These are phyloP conservation scores for Penicillium diatomitis DNA, from an alignment of 495 filamentous ascomycete species.

Conservation along the genomic window DNA sequence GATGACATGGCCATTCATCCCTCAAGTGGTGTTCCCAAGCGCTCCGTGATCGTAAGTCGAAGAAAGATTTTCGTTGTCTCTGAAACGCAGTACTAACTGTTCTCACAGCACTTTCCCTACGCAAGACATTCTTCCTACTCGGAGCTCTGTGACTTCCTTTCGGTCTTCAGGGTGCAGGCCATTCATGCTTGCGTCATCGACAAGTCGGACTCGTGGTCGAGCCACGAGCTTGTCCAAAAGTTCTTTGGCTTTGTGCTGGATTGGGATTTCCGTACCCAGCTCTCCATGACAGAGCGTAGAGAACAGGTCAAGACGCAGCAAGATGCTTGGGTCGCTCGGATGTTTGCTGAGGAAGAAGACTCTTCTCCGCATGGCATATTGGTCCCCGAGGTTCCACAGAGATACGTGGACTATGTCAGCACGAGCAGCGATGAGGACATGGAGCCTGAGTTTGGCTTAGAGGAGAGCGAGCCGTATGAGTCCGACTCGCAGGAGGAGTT, in stretches of 20 bases:
- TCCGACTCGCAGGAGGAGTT: no score
- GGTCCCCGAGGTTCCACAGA: background rate
- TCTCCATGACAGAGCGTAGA: conserved; percentile 5
- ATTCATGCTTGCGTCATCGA: conserved; percentile 80
- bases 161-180: conserved; percentile 62
- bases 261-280: background rate
- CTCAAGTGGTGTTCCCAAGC: background rate
- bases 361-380: background rate
- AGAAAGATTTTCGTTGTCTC: background rate
- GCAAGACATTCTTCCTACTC: conserved; percentile 82
- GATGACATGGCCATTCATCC: conserved; percentile 14
- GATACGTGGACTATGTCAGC: no score
- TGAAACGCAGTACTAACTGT: background rate
- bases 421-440: no score
- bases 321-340: background rate
- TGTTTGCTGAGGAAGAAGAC: background rate
- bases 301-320: conserved; percentile 13
- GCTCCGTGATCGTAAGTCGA: background rate
- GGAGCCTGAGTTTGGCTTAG: no score
- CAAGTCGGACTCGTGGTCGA: conserved; percentile 56
- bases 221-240: conserved; percentile 56
- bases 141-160: conserved; percentile 65
- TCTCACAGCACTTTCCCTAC: conserved; percentile 60
- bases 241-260: conserved; percentile 42
- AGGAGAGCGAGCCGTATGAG: no score